These are phyloP conservation scores for Cystobasidium ongulense DNA, from an alignment of 768 basidiomycete species.

Conservation along the genomic window DNA sequence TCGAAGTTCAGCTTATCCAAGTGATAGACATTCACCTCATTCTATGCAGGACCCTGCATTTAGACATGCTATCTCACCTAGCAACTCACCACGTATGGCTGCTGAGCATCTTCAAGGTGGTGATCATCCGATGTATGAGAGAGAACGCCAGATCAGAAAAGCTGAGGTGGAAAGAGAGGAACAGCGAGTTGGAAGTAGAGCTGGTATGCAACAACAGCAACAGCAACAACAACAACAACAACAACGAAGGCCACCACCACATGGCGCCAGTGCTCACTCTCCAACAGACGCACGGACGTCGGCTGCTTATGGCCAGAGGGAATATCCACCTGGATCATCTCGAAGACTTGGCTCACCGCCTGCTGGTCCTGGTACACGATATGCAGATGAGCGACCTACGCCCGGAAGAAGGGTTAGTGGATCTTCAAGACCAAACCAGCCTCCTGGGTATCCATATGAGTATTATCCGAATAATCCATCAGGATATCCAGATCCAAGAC, in stretches of 20 bases:
- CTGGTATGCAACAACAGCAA: background rate
- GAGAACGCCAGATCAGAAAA: background rate
- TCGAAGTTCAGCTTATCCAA: background rate
- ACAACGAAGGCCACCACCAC: background rate
- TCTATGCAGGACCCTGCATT: background rate
- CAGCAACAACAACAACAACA: background rate
- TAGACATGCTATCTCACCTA: background rate
- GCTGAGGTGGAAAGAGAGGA: conserved; percentile 4
- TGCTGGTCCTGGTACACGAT: background rate
- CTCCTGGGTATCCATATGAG: conserved; percentile 4
- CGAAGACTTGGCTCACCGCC: background rate
- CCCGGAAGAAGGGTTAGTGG: background rate
- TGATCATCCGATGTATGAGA: background rate
- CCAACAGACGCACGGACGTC: background rate
- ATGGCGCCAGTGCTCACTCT: background rate
- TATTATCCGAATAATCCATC: background rate
- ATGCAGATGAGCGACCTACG: background rate
- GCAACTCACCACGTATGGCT: conserved; percentile 11
- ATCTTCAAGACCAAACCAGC: background rate
- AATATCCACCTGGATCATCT: background rate
- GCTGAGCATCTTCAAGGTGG: background rate
- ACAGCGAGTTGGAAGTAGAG: background rate
- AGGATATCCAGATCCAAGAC: background rate
- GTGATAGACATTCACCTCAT: conserved; percentile 9
- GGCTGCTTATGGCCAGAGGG: background rate